Percentiles rank a stretch among this genome's conserved stretches.
These are phyloP conservation scores for Limonium bicolor DNA, from an alignment of 148 eudicot species.

Conservation along the genomic window DNA sequence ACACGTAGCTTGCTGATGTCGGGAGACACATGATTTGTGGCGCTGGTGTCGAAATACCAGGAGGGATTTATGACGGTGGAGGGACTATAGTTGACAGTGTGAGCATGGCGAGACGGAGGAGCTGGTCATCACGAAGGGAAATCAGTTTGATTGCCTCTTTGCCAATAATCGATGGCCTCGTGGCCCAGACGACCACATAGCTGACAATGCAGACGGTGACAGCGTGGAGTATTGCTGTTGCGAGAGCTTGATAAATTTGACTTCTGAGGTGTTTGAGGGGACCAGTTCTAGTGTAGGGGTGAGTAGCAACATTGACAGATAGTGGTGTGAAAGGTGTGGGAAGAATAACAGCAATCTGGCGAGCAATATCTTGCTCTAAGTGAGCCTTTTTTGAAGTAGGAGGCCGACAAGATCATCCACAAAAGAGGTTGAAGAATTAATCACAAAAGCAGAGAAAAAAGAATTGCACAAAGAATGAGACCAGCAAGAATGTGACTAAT, in stretches of 20 bases:
- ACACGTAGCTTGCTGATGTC: too few species aligned
- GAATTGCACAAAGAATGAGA: neutral
- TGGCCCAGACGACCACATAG: neutral
- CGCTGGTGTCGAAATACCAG: neutral
- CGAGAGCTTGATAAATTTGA: neutral
- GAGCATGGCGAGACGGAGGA: too few species aligned
- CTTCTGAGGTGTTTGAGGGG: too few species aligned
- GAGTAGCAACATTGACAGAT: neutral
- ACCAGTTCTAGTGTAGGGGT: neutral
- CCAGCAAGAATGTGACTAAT: neutral
- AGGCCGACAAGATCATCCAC: neutral
- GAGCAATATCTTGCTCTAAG: neutral
- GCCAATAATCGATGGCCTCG: constrained; percentile 1
- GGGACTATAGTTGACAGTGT: too few species aligned
- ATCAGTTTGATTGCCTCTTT: neutral
- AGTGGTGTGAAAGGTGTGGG: neutral
- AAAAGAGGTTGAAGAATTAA: neutral
- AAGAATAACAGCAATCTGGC: neutral
- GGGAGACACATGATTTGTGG: too few species aligned
- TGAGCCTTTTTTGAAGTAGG: neutral
- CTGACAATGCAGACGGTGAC: neutral
- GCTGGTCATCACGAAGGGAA: neutral
- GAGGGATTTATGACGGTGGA: neutral
- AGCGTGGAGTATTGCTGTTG: neutral
- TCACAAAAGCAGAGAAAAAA: neutral